Evolutionary conservation across 1,284 basidiomycete species (phyloP).

Genomic region (Inonotus obliquus): DNA sequence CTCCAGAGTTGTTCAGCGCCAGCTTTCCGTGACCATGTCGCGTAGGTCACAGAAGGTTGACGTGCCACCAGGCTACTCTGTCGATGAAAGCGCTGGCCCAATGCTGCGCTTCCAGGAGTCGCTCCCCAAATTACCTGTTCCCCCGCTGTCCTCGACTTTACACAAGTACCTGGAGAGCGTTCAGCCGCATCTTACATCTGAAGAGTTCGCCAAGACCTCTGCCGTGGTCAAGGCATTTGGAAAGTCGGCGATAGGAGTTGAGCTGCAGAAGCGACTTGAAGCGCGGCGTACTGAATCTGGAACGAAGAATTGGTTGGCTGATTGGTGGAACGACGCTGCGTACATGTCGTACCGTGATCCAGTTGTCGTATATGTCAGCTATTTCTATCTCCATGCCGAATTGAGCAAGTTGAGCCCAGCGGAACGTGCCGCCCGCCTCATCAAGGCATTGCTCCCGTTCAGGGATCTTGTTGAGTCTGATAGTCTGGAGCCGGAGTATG

Average conservation of each 20-base stretch:
- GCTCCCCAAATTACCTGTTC: slow-evolving; percentile 82
- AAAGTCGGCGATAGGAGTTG: slow-evolving; percentile 60
- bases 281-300: slow-evolving; percentile 61
- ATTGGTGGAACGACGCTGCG: slow-evolving; percentile 98
- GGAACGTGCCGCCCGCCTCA: slow-evolving; percentile 70
- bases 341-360: slow-evolving; percentile 86
- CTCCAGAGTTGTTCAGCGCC: slow-evolving; percentile 11
- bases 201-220: slow-evolving; percentile 58
- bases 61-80: slow-evolving; percentile 38
- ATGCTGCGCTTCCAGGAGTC: slow-evolving; percentile 81
- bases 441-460: slow-evolving; percentile 84
- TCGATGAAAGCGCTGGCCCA: slow-evolving; percentile 48
- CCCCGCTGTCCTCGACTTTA: slow-evolving; percentile 75
- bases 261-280: slow-evolving; percentile 80
- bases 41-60: slow-evolving; percentile 24
- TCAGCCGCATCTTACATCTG: slow-evolving; percentile 64
- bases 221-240: slow-evolving; percentile 67
- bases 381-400: slow-evolving; percentile 89
- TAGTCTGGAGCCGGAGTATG: slow-evolving; percentile 86
- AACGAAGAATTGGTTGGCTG: slow-evolving; percentile 81
- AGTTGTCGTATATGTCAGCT: slow-evolving; percentile 91
- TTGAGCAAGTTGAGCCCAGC: slow-evolving; percentile 50
- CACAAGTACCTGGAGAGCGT: slow-evolving; percentile 85
- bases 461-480: slow-evolving; percentile 79
- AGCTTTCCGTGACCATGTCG: slow-evolving; percentile 1